Conservation (phyloP, 2,329 filamentous ascomycete genomes). For the Fusarium brachygibbosum region DNA sequence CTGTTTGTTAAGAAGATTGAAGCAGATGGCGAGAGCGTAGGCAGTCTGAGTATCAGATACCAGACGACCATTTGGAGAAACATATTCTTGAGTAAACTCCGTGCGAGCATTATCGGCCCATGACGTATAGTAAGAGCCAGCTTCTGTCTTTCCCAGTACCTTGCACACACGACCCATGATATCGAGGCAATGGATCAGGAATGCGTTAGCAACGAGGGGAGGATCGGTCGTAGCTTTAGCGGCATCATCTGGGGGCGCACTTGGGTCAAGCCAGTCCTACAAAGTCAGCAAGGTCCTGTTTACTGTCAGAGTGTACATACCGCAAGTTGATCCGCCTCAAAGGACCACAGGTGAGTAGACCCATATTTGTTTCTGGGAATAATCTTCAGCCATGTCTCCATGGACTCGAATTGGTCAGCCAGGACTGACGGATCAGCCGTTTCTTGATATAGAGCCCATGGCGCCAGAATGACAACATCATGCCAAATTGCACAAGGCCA, state of each 20-base stretch:
- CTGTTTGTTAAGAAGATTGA: slow-evolving; percentile 26
- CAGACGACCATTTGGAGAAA: slow-evolving; percentile 41
- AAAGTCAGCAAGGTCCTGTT: neutral
- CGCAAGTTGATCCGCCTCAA: slow-evolving; percentile 34
- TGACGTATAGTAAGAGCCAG: slow-evolving; percentile 10
- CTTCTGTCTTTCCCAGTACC: slow-evolving; percentile 49
- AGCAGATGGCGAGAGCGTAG: slow-evolving; percentile 44
- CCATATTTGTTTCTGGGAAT: slow-evolving; percentile 53
- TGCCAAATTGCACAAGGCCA: slow-evolving; percentile 58
- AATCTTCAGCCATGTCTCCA: slow-evolving; percentile 56
- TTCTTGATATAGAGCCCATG: slow-evolving; percentile 58
- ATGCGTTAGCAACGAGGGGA: slow-evolving; percentile 61
- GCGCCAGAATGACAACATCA: slow-evolving; percentile 58
- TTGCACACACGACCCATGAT: slow-evolving; percentile 54
- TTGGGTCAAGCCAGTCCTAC: slow-evolving; percentile 65
- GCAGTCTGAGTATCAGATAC: slow-evolving; percentile 45
- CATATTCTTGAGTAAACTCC: slow-evolving; percentile 40
- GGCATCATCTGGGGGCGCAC: slow-evolving; percentile 57
- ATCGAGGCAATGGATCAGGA: slow-evolving; percentile 59
- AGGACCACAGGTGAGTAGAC: slow-evolving; percentile 57
- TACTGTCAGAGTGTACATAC: neutral
- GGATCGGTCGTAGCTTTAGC: slow-evolving; percentile 57
- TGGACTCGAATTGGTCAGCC: slow-evolving; percentile 56
- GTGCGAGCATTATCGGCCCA: slow-evolving; percentile 33
- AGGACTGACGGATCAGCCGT: slow-evolving; percentile 57